Base-by-base conservation (phyloP, 202 grass and related monocot species). In the Dendrocalamus latiflorus region DNA sequence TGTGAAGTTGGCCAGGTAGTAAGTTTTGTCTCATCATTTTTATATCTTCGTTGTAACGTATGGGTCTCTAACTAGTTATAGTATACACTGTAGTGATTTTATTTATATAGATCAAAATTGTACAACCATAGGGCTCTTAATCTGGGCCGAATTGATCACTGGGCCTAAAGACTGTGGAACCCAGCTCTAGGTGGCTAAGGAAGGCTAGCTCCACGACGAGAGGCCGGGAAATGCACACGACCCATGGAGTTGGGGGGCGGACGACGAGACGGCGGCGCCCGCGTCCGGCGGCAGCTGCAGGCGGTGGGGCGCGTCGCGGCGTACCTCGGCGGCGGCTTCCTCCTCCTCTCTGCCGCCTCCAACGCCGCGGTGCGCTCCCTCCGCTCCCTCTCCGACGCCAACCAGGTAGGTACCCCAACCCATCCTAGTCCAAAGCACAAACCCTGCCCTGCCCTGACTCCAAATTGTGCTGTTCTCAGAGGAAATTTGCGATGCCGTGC, bases 401-500 rank as follows among this genome's bases (percentile, higher is more conserved):
- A 95, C 73, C 86, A 90, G 87, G 96, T 95, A 54, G 42, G 63
- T 17, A 5, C 33, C 24, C 68, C 43, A 20, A n/a, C 24, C 8
- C 60, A 60, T 44, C 56, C 36, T 69, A 42, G 3, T 6, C 58
- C 49, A 2, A 42, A 71, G 15, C 38, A 21, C 56, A 53, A 53
- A 25, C 22, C 53, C 16, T 44, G 10, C 18, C 68, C 8, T 25
- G 69, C 26, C 6, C 36, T 78, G 25, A 24, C 65, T 63, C 16
- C 4, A 76, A 64, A 28, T 14, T 21, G 51, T 68, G 34, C 34
- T 43, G 38, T 59, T 60, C 6, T 62, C 77, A 99, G 93, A 93
- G 87, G 84, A 99, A 94, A 73, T 83, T 88, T 18, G 93, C 91
- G 2, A 65, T 60, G 55, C 81, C 87, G 26, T 98, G 96, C 47